Evolutionary conservation across 306 rosid species (phyloP), one percentile per base, ranked within the genome.

Genomic region (Lotus japonicus): DNA sequence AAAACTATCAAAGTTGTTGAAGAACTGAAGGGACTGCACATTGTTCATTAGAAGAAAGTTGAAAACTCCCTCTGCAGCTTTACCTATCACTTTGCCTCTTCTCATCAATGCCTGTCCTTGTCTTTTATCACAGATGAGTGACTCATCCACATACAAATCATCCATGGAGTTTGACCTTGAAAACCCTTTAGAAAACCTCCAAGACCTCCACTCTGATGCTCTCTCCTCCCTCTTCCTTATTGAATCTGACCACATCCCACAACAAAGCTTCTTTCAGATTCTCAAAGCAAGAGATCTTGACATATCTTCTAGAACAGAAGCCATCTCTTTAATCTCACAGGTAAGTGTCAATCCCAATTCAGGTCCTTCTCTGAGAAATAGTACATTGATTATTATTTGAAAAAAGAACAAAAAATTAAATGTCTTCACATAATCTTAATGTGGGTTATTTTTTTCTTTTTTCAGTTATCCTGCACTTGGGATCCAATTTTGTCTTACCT

Each of bases 131-230:
- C 46, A 67, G 1, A 35, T 6, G 19, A 7, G 9, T 35, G 6
- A 6, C 6, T 35, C 6, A 6, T 35, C 6, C 39, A 35, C 39
- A 35, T 4, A 35, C 54, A 28, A 58, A 5, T 35, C 44, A 6
- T 70, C 78, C 66, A 92, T 92, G 98, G 98, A 92, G 75, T 88
- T 86, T 83, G 88, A 89, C 81, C 97, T 86, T 9, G 97, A 92
- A 82, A 88, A 89, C 90, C 98, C 98, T 63, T 72, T 88, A 1
- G 81, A 81, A 26, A 67, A 83, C 76, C 76, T 68, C 74, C 80
- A 79, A 12, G 72, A 74, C 41, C 81, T 67, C 38, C 82, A 68
- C 68, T 80, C 68, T 33, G 84, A 89, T 26, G 21, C 75, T 3
- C 31, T 82, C 66, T 52, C 88, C 56, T 87, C 89, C 33, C 89